Conservation (phyloP, 306 rosid genomes). For the Rubus parviflorus region DNA sequence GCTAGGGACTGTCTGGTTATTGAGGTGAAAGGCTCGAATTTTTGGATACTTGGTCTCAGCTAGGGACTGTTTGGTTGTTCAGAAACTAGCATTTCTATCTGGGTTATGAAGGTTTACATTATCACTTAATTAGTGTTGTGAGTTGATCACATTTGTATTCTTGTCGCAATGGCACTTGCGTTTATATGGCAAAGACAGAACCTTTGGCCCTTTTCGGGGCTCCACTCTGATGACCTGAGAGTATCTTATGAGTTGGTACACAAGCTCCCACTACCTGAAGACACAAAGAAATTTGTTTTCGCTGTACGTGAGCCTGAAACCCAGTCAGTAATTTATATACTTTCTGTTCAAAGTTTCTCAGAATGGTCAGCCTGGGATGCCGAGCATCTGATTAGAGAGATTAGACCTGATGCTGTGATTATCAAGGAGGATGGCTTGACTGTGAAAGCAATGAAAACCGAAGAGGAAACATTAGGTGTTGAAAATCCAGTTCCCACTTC, state of each 20-base stretch:
- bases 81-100: background rate
- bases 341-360: constrained; percentile 54
- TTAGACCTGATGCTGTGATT: constrained; percentile 70
- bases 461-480: constrained; percentile 24
- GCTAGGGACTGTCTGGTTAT: background rate
- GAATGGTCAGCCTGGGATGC: constrained; percentile 61
- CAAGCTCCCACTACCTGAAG: constrained; percentile 52
- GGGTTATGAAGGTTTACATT: background rate
- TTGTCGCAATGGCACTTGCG: constrained; percentile 43
- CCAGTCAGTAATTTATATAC: constrained; percentile 59
- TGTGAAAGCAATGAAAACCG: constrained; percentile 23
- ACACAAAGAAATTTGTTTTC: constrained; percentile 62
- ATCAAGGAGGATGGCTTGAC: constrained; percentile 43
- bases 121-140: background rate
- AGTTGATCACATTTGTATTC: constrained; percentile 14
- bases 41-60: no score
- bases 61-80: background rate
- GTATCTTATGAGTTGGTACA: constrained; percentile 47
- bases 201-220: constrained; percentile 57
- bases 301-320: constrained; percentile 57
- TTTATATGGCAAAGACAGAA: constrained; percentile 47
- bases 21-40: no score
- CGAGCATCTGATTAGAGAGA: constrained; percentile 41
- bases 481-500: constrained; percentile 53
- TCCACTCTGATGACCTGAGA: constrained; percentile 44